Percentiles rank a stretch among this genome's conserved stretches.
Conservation (phyloP, 2,329 filamentous ascomycete genomes). For the Cladosporium sp. region DNA sequence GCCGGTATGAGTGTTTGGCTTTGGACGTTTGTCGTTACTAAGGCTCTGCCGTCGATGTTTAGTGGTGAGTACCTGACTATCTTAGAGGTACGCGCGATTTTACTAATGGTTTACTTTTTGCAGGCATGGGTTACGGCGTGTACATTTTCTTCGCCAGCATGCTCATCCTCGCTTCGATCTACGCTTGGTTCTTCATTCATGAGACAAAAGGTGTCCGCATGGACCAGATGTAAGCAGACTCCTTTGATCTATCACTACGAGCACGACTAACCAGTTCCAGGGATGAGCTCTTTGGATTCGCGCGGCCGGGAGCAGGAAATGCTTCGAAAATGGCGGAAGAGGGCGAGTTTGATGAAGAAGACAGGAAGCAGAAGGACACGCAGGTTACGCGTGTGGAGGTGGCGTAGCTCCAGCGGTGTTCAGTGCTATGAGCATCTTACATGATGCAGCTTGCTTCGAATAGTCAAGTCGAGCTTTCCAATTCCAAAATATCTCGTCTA, state of each 20-base stretch:
- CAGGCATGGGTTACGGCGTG: conserved; percentile 33
- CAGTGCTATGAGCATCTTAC: no score
- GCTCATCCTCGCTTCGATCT: conserved; percentile 34
- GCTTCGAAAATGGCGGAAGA: conserved; percentile 12
- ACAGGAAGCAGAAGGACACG: neutral
- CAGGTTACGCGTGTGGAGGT: conserved; percentile 1
- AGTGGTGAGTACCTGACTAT: conserved; percentile 18
- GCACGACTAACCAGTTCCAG: no score
- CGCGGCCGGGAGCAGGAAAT: conserved; percentile 14
- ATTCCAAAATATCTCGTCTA: no score
- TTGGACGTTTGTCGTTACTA: conserved; percentile 37
- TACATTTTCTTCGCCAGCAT: conserved; percentile 39
- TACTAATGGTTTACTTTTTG: neutral
- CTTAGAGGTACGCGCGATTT: neutral
- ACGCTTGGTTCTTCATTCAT: conserved; percentile 38
- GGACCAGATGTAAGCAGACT: conserved; percentile 38
- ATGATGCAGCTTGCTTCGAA: no score
- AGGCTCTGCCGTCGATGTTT: conserved; percentile 38
- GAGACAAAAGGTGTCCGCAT: conserved; percentile 36
- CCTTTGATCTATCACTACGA: no score
- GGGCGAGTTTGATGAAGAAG: neutral
- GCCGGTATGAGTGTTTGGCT: conserved; percentile 28
- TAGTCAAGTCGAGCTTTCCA: no score
- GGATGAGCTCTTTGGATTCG: conserved; percentile 34
- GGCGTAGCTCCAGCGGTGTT: neutral